Evolutionary conservation across 179 eudicot genomes (phyloP), one percentile per base, ranked within the genome.

Genomic region (Dionaea muscipula): DNA sequence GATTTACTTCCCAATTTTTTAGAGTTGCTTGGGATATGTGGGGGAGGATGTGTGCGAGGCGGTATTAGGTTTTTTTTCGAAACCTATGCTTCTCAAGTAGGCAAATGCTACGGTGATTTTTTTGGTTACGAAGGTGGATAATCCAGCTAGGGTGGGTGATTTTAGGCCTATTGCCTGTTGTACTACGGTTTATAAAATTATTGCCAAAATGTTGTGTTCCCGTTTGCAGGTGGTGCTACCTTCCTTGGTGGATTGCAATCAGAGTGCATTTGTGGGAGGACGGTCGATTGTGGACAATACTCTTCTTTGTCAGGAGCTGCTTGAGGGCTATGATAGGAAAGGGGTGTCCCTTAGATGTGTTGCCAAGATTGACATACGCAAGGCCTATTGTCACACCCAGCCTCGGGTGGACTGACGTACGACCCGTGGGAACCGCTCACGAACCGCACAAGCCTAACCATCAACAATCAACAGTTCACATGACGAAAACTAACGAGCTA

Each of bases 231-330:
- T 4, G 1, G 19, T 4, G 8, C 3, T 18, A n/a, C 10, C 38
- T 3, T 4, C 3, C 0, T 13, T 51, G 18, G 18, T 31, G 3
- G 11, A 16, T 28, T 4, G 21, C 2, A 4, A 1, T 4, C 56
- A 51, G 13, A 15, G 37, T 26, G 56, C 56, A 1, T 51, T 51
- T 28, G 39, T 51, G 2, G 1, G n/a, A n/a, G 56, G 54, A 13
- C 2, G 28, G 14, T 23, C 4, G 16, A 50, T 50, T 21, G 28
- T 50, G 28, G 33, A 50, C 12, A 26, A 50, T 25, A 26, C 23
- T 7, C 15, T 50, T 1, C 28, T 50, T 4, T 3, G 54, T 13
- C 56, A 51, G 31, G 56, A 51, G 14, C 5, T 51, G 7, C 21
- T 51, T 3, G 17, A 12, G 9, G 18, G 18, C 0, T 51, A 26